phyloP scores from a whole-genome alignment of 2,329 filamentous ascomycete genomes.

The Fusarium marasasianum region DNA sequence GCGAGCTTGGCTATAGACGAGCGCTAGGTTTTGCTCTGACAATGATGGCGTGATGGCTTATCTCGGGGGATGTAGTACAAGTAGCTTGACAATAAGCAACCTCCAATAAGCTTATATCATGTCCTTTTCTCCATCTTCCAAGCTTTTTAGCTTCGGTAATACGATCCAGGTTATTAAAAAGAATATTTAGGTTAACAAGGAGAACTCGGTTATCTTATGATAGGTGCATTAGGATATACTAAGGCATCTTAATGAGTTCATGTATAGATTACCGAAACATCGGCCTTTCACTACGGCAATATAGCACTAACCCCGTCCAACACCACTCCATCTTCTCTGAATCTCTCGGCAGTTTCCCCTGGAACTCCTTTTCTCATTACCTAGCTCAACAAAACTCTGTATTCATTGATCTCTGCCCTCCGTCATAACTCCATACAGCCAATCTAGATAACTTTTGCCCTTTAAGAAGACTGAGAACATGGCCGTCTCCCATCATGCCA shows the following conservation, averaged over 20 bases:
- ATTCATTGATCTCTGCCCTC: neutral
- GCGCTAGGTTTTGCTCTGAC: neutral
- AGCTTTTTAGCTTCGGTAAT: neutral
- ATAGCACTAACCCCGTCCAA: neutral
- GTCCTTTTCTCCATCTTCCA: neutral
- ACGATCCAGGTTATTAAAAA: neutral
- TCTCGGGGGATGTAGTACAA: neutral
- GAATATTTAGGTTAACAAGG: neutral
- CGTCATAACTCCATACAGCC: neutral
- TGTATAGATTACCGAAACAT: neutral
- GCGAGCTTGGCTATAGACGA: neutral
- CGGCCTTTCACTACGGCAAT: neutral
- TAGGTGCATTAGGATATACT: neutral
- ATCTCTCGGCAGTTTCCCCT: too few species aligned
- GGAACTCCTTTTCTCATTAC: neutral
- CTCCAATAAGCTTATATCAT: neutral
- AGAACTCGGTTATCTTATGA: neutral
- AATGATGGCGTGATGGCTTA: neutral
- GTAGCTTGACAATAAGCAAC: neutral
- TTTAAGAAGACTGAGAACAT: neutral
- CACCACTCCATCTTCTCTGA: neutral
- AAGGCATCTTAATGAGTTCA: neutral
- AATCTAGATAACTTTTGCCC: neutral
- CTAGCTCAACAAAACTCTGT: neutral
- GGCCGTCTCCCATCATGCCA: neutral